These are phyloP conservation scores for Eucalyptus polyanthemos DNA, from an alignment of 345 rosid genomes.

Conservation along the genomic window DNA sequence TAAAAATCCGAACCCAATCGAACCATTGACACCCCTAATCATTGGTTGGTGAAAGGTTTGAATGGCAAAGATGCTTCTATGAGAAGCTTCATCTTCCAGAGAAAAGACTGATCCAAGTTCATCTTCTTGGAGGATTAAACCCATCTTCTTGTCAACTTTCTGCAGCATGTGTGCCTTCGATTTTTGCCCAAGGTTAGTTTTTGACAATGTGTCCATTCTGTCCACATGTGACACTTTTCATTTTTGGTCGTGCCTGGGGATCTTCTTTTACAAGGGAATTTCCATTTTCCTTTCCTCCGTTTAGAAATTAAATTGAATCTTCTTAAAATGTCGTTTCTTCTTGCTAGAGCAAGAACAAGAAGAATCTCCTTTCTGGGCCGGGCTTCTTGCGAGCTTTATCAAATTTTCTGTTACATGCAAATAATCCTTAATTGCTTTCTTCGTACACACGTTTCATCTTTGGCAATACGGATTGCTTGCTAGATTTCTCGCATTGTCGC, in stretches of 20 bases:
- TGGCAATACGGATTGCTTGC: background rate
- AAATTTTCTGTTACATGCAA: background rate
- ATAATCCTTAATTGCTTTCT: background rate
- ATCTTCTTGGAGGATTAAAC: background rate
- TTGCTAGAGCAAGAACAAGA: background rate
- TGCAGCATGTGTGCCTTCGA: background rate
- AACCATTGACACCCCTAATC: background rate
- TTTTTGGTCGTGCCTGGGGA: background rate
- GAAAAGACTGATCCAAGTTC: background rate
- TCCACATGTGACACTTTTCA: background rate
- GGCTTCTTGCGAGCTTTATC: background rate
- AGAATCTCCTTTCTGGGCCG: background rate
- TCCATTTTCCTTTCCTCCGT: background rate
- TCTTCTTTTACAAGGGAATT: background rate
- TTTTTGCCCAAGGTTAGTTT: background rate
- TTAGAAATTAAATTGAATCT: background rate
- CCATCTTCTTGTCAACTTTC: background rate
- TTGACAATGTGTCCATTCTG: background rate
- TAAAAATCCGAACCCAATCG: no score
- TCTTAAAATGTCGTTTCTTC: background rate
- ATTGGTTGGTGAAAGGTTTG: background rate
- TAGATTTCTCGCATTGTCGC: background rate
- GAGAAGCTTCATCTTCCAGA: background rate
- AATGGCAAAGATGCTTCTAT: background rate
- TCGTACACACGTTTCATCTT: background rate